Conservation (phyloP, 345 rosid genomes). For the Abelmoschus esculentus region DNA sequence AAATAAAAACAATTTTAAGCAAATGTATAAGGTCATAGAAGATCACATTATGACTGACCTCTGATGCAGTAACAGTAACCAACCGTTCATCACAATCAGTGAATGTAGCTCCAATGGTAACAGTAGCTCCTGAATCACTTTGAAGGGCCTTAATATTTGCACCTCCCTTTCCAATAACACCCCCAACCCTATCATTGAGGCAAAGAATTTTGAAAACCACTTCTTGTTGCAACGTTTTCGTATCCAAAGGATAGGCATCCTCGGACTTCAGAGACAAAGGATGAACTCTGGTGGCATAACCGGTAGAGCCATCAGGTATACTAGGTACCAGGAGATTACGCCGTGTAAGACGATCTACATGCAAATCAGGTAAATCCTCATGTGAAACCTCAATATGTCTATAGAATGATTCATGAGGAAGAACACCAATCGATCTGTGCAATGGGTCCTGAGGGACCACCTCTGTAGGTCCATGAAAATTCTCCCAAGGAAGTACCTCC, state of each 20-base stretch:
- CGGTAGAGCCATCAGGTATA: constrained; percentile 26
- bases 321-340: constrained; percentile 19
- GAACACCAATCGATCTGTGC: constrained; percentile 17
- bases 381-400: constrained; percentile 25
- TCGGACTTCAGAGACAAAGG: constrained; percentile 43
- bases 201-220: constrained; percentile 73
- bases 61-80: constrained; percentile 63
- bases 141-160: constrained; percentile 56
- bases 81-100: constrained; percentile 69
- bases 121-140: constrained; percentile 72
- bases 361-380: constrained; percentile 28
- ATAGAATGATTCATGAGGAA: constrained; percentile 17
- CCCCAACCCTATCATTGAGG: constrained; percentile 64
- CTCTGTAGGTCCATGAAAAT: constrained; percentile 18
- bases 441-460: constrained; percentile 14
- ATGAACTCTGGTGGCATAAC: constrained; percentile 33
- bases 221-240: constrained; percentile 33
- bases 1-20: neutral
- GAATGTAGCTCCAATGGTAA: constrained; percentile 53
- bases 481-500: constrained; percentile 24
- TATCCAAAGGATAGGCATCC: constrained; percentile 18
- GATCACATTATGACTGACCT: constrained; percentile 37
- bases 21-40: constrained; percentile 14
- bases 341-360: constrained; percentile 27
- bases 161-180: constrained; percentile 84